Percentiles rank a stretch among this genome's conserved stretches.
These are phyloP conservation scores for Arabidopsis suecica DNA, from an alignment of 345 rosid species.

Conservation along the genomic window DNA sequence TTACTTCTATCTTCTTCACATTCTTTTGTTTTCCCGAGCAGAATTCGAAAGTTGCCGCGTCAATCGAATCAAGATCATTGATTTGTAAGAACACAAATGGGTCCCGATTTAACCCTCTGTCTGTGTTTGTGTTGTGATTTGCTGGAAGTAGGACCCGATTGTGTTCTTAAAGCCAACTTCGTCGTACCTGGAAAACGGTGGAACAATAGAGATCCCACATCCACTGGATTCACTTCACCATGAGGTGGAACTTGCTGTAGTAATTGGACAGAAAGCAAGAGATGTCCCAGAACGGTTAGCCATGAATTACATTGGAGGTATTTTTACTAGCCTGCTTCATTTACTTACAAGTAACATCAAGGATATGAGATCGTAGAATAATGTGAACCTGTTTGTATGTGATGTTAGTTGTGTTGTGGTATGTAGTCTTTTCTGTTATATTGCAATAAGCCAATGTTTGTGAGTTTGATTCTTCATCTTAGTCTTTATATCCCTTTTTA, in stretches of 20 bases:
- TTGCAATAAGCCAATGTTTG: neutral
- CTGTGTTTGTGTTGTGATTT: slow-evolving; percentile 10
- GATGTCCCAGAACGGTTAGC: slow-evolving; percentile 79
- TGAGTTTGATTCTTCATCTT: slow-evolving; percentile 3
- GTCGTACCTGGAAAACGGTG: slow-evolving; percentile 82
- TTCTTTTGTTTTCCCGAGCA: neutral
- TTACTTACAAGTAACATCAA: neutral
- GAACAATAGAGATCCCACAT: slow-evolving; percentile 90
- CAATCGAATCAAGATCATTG: neutral
- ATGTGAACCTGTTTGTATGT: neutral
- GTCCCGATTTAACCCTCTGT: neutral
- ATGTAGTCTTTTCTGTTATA: neutral
- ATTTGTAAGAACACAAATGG: neutral
- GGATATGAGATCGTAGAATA: neutral
- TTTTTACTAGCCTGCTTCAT: neutral
- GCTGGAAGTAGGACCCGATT: slow-evolving; percentile 69
- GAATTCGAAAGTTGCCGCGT: neutral
- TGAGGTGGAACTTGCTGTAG: slow-evolving; percentile 96
- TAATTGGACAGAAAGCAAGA: slow-evolving; percentile 75
- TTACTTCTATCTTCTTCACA: neutral
- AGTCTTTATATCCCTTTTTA: neutral
- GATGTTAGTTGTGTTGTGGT: neutral
- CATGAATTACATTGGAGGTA: slow-evolving; percentile 91
- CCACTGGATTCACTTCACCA: slow-evolving; percentile 75
- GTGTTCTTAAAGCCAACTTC: slow-evolving; percentile 94